Evolutionary conservation across 768 basidiomycete species (phyloP).

Genomic region (Lentinula edodes): DNA sequence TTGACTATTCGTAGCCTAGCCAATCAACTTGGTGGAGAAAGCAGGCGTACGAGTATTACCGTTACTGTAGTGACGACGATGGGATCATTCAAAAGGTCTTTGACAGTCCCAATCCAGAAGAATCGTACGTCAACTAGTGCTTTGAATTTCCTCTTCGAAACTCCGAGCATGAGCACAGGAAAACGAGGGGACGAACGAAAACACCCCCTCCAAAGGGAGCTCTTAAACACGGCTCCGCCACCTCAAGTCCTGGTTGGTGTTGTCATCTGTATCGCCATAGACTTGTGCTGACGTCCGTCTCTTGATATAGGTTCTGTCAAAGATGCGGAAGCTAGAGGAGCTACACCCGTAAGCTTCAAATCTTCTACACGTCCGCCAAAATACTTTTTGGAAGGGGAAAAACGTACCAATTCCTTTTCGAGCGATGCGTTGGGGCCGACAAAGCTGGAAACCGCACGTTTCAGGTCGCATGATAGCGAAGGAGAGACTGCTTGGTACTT

Average conservation of each 20-base stretch:
- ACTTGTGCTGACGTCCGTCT: neutral
- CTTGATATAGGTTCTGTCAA: neutral
- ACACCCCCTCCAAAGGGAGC: neutral
- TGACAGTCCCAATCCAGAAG: neutral
- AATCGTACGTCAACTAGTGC: neutral
- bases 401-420: neutral
- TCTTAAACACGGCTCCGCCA: neutral
- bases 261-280: neutral
- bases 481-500: neutral
- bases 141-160: neutral
- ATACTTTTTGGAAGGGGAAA: neutral
- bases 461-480: neutral
- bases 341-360: neutral
- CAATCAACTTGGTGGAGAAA: neutral
- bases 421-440: neutral
- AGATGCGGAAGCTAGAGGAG: neutral
- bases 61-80: neutral
- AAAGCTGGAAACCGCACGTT: neutral
- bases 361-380: neutral
- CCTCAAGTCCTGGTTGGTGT: neutral
- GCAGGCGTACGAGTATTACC: neutral
- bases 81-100: neutral
- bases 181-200: neutral
- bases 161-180: neutral
- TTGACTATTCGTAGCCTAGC: neutral